Base-by-base conservation (phyloP, 345 rosid genomes). In the Sisymbrium altissimum region DNA sequence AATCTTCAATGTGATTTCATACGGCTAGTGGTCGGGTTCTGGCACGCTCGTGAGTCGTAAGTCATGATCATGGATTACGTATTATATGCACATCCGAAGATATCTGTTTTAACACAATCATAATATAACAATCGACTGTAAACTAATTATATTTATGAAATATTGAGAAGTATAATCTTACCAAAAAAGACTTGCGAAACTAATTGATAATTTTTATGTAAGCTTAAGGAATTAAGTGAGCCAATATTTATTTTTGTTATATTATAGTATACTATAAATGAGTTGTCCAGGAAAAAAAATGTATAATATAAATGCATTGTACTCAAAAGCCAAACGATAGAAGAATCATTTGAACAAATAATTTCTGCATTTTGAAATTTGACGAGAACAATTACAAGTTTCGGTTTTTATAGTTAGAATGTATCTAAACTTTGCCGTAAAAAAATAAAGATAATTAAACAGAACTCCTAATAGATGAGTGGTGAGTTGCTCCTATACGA, bases 401-500 rank as follows among this genome's bases (percentile, higher is more conserved):
- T 64, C 2, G 33, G 45, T 41, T 65, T 46, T 2, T 1, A 48
- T 13, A 32, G 23, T 15, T 25, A 18, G 39, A 38, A 29, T 29
- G n/a, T n/a, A n/a, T n/a, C n/a, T 29, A 29, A 29, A 29, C 32
- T 29, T 30, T 30, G 33, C 33, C 33, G 6, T 30, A 30, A 4
- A 30, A 29, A 30, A 30, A 30, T 30, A 30, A 30, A 30, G 33
- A 30, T 30, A 30, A 6, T 30, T 30, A 30, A 30, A 30, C 33
- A 30, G 6, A 29, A 60, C 1, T 7, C 46, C 18, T 45, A 35
- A 29, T 29, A 18, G 44, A 33, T 70, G 79, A 68, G 63, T 57
- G 79, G 79, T 40, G 69, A 30, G 49, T 57, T 70, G 68, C 68
- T 49, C 43, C 68, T 40, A 62, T n/a, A 10, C 15, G 43, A 49